Percentiles rank a stretch among this genome's conserved stretches.
These are phyloP conservation scores for Stephania cephalantha DNA, from an alignment of 164 flowering plant species.

Conservation along the genomic window DNA sequence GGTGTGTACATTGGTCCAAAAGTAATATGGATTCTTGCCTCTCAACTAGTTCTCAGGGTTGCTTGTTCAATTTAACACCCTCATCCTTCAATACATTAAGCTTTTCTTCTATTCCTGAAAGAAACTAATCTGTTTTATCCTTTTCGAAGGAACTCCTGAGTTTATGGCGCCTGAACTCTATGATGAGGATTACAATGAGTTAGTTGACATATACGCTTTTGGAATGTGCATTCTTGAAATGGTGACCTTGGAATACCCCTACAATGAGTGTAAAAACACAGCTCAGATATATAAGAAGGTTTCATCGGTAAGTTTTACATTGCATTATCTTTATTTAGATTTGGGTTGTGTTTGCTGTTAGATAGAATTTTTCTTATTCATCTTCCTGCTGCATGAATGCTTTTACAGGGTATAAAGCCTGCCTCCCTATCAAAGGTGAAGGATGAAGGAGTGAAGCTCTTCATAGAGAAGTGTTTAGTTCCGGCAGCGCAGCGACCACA, in stretches of 20 bases:
- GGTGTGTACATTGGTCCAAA: neutral
- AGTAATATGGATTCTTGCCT: neutral
- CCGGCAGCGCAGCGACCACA: slow-evolving; percentile 46
- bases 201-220: slow-evolving; percentile 65
- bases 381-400: slow-evolving; percentile 3
- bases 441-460: slow-evolving; percentile 37
- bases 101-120: neutral
- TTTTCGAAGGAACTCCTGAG: slow-evolving; percentile 52
- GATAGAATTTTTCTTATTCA: neutral
- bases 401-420: slow-evolving; percentile 58
- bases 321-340: neutral
- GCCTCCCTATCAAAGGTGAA: slow-evolving; percentile 46
- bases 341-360: neutral
- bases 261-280: slow-evolving; percentile 52
- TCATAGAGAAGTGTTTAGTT: slow-evolving; percentile 59
- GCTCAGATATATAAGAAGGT: slow-evolving; percentile 70
- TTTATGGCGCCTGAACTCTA: slow-evolving; percentile 77
- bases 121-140: neutral
- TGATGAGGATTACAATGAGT: slow-evolving; percentile 58
- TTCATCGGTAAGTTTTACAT: slow-evolving; percentile 37
- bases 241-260: slow-evolving; percentile 68
- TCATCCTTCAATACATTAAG: neutral
- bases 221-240: slow-evolving; percentile 76
- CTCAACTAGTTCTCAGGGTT: neutral
- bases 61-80: neutral